Evolutionary conservation across 2,329 filamentous ascomycete genomes (phyloP).

Genomic region (Trichocomaceae sp.): DNA sequence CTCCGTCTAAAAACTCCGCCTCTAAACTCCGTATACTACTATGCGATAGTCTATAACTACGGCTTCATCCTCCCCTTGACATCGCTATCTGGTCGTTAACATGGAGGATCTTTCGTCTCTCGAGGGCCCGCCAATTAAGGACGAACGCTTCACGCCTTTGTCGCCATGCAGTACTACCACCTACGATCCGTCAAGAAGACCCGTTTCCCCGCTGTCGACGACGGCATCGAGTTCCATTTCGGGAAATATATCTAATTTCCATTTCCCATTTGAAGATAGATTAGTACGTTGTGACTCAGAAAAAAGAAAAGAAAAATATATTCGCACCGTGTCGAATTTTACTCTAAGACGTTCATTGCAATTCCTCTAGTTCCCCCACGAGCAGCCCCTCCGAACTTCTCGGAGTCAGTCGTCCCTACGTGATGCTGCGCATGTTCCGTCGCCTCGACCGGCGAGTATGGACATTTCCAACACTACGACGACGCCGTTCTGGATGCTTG

Average conservation of each 20-base stretch:
- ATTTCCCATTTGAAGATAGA: background rate
- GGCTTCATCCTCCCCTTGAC: too few species aligned
- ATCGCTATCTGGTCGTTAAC: background rate
- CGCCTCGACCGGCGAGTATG: conserved; percentile 8
- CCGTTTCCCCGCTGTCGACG: conserved; percentile 2
- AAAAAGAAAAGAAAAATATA: too few species aligned
- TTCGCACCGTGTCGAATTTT: background rate
- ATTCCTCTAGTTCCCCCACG: background rate
- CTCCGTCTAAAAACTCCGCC: too few species aligned
- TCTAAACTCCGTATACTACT: too few species aligned
- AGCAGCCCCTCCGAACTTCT: conserved; percentile 1
- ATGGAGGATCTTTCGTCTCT: conserved; percentile 31
- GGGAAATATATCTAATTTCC: background rate
- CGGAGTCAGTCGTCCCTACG: conserved; percentile 7
- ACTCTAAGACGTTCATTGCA: background rate
- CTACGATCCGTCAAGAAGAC: conserved; percentile 2
- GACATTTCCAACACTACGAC: conserved; percentile 1
- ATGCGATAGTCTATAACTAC: too few species aligned
- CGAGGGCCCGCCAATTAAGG: conserved; percentile 27
- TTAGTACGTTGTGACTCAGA: background rate
- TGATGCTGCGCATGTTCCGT: conserved; percentile 4
- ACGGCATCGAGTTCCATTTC: background rate
- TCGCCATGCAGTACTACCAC: conserved; percentile 5
- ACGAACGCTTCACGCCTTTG: conserved; percentile 16
- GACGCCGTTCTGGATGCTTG: conserved; percentile 5